Evolutionary conservation across 768 basidiomycete species (phyloP), one percentile per base, ranked within the genome.

Genomic region (Paxillus rubicundulus): DNA sequence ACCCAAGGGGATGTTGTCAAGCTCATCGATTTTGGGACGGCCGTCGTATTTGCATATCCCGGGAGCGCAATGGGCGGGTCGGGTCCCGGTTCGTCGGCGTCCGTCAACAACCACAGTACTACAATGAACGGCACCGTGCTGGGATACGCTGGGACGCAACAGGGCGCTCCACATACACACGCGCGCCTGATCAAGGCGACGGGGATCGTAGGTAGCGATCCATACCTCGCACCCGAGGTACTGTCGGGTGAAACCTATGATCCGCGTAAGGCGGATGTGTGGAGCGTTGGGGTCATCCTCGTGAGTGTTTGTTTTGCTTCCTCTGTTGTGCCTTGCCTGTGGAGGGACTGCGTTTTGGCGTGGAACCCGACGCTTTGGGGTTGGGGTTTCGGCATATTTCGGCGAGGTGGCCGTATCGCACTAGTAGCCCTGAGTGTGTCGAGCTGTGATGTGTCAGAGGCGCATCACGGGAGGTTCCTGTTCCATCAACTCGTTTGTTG

Each of bases 41-140:
- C 97, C n/a, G 94, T 94, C 57, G 95, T 99, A 54, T 99, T 99
- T 74, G 93, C 97, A 61, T 99, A 98, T 66, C 97, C 97, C 1
- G 96, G 94, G 52, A 94, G 93, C 71, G 62, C 82, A 82, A 66
- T 66, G 63, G 65, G 65, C n/a, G 66, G 66, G 55, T 78, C 77
- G 46, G 38, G 42, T 6, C 56, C 61, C 0, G 42, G 51, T 21
- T 47, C 50, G 0, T 56, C 57, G 6, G 61, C 61, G 6, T 39
- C 44, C n/a, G 39, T 16, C 1, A 30, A 51, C 8, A 9, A 21
- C n/a, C 24, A 24, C 4, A 24, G 24, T 24, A 24, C 24, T 6
- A 36, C 56, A 0, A 10, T 30, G 49, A 47, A 27, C 24, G 1
- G 34, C 12, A 47, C 57, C 36, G 52, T 66, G 5, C 43, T 47